These are phyloP conservation scores for Alternaria gansuensis DNA, from an alignment of 2,329 filamentous ascomycete species.

Conservation along the genomic window DNA sequence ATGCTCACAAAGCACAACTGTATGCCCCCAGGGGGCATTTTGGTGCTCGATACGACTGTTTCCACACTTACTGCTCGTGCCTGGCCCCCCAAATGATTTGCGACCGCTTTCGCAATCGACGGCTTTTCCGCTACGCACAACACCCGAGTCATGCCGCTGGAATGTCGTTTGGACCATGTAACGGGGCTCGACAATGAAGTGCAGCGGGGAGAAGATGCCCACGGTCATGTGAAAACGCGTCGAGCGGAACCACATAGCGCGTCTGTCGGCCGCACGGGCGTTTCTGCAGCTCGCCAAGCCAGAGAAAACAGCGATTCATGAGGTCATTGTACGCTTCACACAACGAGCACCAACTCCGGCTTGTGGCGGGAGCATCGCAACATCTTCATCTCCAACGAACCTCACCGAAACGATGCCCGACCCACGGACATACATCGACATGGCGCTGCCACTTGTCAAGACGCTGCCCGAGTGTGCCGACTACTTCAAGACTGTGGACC, in stretches of 20 bases:
- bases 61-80: slow-evolving; percentile 68
- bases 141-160: slow-evolving; percentile 60
- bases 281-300: slow-evolving; percentile 14
- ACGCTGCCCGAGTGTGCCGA: slow-evolving; percentile 78
- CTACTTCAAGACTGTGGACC: slow-evolving; percentile 76
- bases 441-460: slow-evolving; percentile 73
- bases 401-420: slow-evolving; percentile 55
- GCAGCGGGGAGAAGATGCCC: background rate
- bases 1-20: background rate
- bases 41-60: background rate
- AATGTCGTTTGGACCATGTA: slow-evolving; percentile 15
- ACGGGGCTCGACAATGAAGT: slow-evolving; percentile 7
- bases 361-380: slow-evolving; percentile 11
- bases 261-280: slow-evolving; percentile 29
- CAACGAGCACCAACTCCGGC: slow-evolving; percentile 8
- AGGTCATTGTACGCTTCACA: slow-evolving; percentile 35
- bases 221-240: slow-evolving; percentile 52
- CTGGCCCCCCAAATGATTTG: slow-evolving; percentile 85
- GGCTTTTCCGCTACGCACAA: slow-evolving; percentile 88
- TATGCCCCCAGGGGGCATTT: background rate
- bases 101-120: slow-evolving; percentile 94
- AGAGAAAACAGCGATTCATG: slow-evolving; percentile 35
- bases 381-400: background rate
- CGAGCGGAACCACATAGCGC: slow-evolving; percentile 32
- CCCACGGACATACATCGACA: slow-evolving; percentile 35